phyloP scores from a whole-genome alignment of 768 basidiomycete genomes.

The Boletus insuetus region DNA sequence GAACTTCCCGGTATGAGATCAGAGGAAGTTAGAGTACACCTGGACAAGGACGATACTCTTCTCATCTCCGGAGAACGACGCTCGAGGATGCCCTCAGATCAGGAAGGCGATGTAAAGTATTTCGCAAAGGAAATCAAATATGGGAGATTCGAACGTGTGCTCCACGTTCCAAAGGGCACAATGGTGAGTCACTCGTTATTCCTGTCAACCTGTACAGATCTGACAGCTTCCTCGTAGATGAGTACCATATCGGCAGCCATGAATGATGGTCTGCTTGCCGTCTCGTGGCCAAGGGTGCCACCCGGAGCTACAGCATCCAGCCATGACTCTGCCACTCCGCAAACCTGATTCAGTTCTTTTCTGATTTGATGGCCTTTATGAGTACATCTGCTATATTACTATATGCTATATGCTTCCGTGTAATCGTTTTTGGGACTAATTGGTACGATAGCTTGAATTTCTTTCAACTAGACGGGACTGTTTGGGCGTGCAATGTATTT shows the following conservation, averaged over 20 bases:
- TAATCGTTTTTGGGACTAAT: slow-evolving; percentile 3
- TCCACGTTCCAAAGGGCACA: slow-evolving; percentile 37
- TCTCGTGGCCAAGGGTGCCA: slow-evolving; percentile 38
- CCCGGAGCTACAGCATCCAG: slow-evolving; percentile 11
- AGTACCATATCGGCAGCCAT: slow-evolving; percentile 39
- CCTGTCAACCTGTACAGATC: background rate
- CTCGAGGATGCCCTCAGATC: slow-evolving; percentile 13
- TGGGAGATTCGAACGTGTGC: slow-evolving; percentile 36
- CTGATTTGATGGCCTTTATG: too few species aligned
- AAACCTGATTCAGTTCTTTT: slow-evolving; percentile 1
- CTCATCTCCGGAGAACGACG: slow-evolving; percentile 36
- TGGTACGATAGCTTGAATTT: background rate
- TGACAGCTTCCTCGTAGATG: slow-evolving; percentile 20
- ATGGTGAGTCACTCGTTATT: slow-evolving; percentile 26
- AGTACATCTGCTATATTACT: background rate
- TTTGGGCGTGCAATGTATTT: background rate
- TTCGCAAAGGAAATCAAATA: slow-evolving; percentile 39
- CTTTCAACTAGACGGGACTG: background rate
- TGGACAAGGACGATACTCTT: slow-evolving; percentile 30
- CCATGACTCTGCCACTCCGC: background rate
- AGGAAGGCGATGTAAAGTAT: slow-evolving; percentile 21
- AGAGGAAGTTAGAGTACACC: slow-evolving; percentile 34
- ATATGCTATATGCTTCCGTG: slow-evolving; percentile 5
- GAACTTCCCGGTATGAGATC: slow-evolving; percentile 41
- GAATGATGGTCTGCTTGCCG: slow-evolving; percentile 37